Conservation (phyloP, 2,329 filamentous ascomycete species). For the Xylaria sp. region DNA sequence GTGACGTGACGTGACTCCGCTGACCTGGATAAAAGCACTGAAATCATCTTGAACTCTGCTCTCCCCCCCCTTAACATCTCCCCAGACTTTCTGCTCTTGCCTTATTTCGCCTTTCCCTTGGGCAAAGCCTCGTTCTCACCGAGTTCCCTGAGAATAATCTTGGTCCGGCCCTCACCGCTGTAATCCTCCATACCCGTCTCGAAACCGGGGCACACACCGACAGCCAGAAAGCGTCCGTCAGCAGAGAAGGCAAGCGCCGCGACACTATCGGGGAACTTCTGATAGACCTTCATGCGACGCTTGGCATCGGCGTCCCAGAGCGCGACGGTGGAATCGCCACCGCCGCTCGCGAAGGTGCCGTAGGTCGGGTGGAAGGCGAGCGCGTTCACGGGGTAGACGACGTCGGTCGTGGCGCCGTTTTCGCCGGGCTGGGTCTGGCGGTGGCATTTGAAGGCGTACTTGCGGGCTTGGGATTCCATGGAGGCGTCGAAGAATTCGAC, state of each 20-base stretch:
- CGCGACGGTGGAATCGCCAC: conserved; percentile 86
- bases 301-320: conserved; percentile 91
- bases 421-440: conserved; percentile 63
- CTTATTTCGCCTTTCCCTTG: conserved; percentile 62
- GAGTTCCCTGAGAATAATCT: conserved; percentile 76
- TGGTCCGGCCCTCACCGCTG: conserved; percentile 63
- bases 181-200: conserved; percentile 82
- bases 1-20: too few relatives aligned
- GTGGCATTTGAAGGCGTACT: conserved; percentile 99
- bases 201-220: conserved; percentile 80
- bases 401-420: conserved; percentile 57
- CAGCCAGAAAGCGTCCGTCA: conserved; percentile 72
- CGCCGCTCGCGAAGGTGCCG: conserved; percentile 83
- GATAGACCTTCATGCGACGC: conserved; percentile 83
- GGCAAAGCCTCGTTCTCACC: conserved; percentile 83
- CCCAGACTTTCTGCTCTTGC: conserved; percentile 15
- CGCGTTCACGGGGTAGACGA: conserved; percentile 89
- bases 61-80: not conserved
- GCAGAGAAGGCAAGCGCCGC: conserved; percentile 70
- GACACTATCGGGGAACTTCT: conserved; percentile 73
- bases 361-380: conserved; percentile 78
- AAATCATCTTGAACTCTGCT: not conserved
- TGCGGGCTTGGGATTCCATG: conserved; percentile 78
- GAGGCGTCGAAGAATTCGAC: conserved; percentile 98
- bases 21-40: too few relatives aligned